Base-by-base conservation (phyloP, 2,329 filamentous ascomycete species). In the Aotearoamyces nothofagi region DNA sequence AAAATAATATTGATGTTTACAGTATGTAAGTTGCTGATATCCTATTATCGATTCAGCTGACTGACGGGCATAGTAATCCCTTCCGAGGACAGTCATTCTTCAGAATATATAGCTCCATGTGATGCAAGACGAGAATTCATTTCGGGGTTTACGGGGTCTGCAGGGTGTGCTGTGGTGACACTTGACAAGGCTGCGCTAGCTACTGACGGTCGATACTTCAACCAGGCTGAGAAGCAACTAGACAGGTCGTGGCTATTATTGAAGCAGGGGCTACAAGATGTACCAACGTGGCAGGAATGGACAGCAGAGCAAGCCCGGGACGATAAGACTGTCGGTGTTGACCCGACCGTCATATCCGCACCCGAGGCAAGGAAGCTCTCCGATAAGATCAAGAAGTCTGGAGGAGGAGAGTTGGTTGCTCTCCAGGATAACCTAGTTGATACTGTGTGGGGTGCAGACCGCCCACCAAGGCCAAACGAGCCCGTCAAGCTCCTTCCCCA, bases 221-320 rank as follows among this genome's bases (percentile, higher is more conserved):
- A 92, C 57, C 90, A 98, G 55, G 90, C 90, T 15, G 63, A 74
- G 37, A 81, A 86, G 45, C 83, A 98, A 53, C 69, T 98, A 16
- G 90, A 96, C 52, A 58, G 56, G 45, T 96, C 96, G 53, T 98
- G 90, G 90, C 61, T 69, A 27, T 62, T 98, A 22, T 61, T 98
- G 36, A 98, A 94, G 60, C 83, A 92, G 46, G 90, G 90, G 5
- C 63, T 93, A 26, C 81, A 90, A 48, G 83, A 92, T 53, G 84
- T 94, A 7, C 87, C 83, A 1, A 96, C 87, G 1, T 98, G 90
- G 81, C 83, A 94, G 50, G 90, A 96, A 54, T 98, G 90, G 90
- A 73, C 75, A 10, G 77, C 80, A 17, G 80, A 90, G 48, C 78
- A 93, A 52, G 74, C 79, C n/a, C 70, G 79, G 27, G 80, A 74